Evolutionary conservation across 768 basidiomycete species (phyloP), one percentile per base, ranked within the genome.

Genomic region (Suillus discolor): DNA sequence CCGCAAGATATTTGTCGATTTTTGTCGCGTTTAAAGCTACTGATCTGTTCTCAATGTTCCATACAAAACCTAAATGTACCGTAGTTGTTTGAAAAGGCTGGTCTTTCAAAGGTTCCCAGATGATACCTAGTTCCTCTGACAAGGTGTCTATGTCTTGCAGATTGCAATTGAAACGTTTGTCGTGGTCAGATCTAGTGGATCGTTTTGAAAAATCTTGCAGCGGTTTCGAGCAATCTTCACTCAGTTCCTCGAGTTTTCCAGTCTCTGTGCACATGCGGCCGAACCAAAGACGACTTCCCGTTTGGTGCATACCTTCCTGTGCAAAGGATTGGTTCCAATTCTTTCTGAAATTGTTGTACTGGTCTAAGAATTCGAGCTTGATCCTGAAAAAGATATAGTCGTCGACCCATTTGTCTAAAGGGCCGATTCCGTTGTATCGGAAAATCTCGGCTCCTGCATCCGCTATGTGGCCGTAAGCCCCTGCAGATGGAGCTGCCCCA

Each of bases 11-110:
- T 20, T 44, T 44, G 18, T 44, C 8, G 8, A 20, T 6, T 44
- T 44, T 44, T 2, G 42, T 1, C 18, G 2, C 0, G 1, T 18
- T 44, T 2, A 44, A 9, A 0, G 7, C 3, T 20, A 44, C 42
- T 9, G 18, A 20, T 8, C 20, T 44, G 6, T 7, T 34, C 7
- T 7, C 20, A 16, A 44, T 7, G 18, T 44, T 6, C 42, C 42
- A 44, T 6, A 80, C 81, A 82, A 47, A 47, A 23, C 45, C n/a
- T 1, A 11, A n/a, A 11, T 47, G 12, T 11, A 23, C n/a, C 68
- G 11, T 20, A 1, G 45, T n/a, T 4, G n/a, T n/a, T 4, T n/a
- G 11, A 20, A 47, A 47, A 1, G 4, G n/a, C 12, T 47, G 45
- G 4, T 47, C 45, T 6, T 47, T 47, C 11, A 47, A 11, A 0